Evolutionary conservation across 169 alveolate species (phyloP), one percentile per base, ranked within the genome.

Genomic region (Plasmodium vinckei): DNA sequence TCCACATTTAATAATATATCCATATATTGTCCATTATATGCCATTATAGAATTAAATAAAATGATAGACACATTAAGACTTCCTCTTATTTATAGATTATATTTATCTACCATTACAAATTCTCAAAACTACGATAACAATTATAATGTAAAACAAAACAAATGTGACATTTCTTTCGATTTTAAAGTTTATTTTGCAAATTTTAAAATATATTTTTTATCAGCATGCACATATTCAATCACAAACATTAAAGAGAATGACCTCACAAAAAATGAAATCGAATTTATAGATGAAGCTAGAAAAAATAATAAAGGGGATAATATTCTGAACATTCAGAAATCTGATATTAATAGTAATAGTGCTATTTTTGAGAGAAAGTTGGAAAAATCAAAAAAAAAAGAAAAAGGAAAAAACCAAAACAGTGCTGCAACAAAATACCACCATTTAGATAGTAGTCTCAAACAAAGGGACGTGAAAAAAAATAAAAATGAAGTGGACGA

Each of bases 151-250:
- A 2, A 69, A 33, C 21, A 49, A 53, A 17, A 21, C 51, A 53
- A 53, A 71, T 23, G n/a, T 47, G 49, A 5, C 0, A 15, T 23
- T 57, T 71, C 42, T 1, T 71, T 25, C 7, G 57, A 71, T 42
- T 47, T 53, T 47, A 71, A 71, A 53, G n/a, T 71, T 13, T 51
- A 6, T 49, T n/a, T 71, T 53, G 49, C 39, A 23, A 71, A 71
- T 27, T 7, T 42, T 17, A 49, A 71, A 23, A 27, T 71, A 2
- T 51, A 71, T 17, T 0, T 71, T n/a, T 25, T 71, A 12, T 71
- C 84, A 3, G 10, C 69, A 12, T 71, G 39, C 9, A 71, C 84
- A n/a, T 71, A 71, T 33, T 39, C 9, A 13, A 23, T 51, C 27
- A 59, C 6, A n/a, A 5, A 53, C 7, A 13, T 71, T 23, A 71